Base-by-base conservation (phyloP, 768 basidiomycete species). In the Infundibulicybe gibba region DNA sequence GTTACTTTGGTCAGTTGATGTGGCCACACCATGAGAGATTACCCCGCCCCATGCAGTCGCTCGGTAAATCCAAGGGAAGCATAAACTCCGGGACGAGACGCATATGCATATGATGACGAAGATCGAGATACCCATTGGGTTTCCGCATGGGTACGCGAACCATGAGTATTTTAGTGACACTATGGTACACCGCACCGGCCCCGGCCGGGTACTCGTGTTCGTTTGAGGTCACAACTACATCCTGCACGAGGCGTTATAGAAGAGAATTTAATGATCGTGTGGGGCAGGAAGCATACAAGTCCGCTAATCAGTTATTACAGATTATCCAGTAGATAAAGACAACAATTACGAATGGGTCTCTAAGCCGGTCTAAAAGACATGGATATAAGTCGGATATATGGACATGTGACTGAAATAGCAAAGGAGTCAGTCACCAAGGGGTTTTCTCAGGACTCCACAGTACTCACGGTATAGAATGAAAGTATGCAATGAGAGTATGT, bases 281-380 rank as follows among this genome's bases (percentile, higher is more conserved):
- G 25, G 25, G 25, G 25, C 8, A 25, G 25, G 25, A 25, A 25
- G 25, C 25, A 25, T 25, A 25, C 25, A 25, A 8, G 25, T 4
- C 25, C 25, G 25, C 3, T 25, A 19, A 38, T 38, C 35, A 38
- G 14, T n/a, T 10, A 38, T 38, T 64, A 67, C 58, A 70, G 55
- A 65, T 64, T 67, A 68, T 65, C 64, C 65, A 58, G 60, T 63
- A 63, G 58, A 59, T 57, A 53, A 60, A 59, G 17, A 55, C 49
- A 51, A 54, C 46, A 50, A 64, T 61, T 62, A 62, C 53, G 49
- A 56, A 52, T 57, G 54, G 56, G 25, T 25, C 55, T 60, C 59
- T 59, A 61, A 50, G 55, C 52, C 50, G 40, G 43, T 54, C 45
- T 53, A 51, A 37, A 49, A 17, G 25, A 25, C 25, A 25, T 25